These are phyloP conservation scores for Xylariaceae sp. DNA, from an alignment of 2,329 filamentous ascomycete species.

Conservation along the genomic window DNA sequence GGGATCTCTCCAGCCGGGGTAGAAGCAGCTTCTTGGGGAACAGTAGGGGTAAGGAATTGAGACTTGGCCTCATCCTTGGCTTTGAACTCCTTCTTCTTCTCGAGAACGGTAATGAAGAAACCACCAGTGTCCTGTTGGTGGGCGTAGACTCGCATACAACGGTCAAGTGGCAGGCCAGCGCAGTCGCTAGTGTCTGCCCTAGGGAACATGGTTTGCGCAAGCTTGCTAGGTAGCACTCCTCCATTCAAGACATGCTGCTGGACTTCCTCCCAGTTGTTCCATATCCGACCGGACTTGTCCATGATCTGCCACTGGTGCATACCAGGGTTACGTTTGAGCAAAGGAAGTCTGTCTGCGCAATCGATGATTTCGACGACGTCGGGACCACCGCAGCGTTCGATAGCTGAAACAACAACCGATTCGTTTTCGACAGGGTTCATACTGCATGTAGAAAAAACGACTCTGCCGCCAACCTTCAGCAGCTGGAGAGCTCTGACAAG, in stretches of 20 bases:
- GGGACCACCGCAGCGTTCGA: constrained; percentile 80
- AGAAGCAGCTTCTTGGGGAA: constrained; percentile 14
- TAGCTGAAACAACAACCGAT: constrained; percentile 80
- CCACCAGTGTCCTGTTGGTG: constrained; percentile 94
- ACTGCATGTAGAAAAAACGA: constrained; percentile 97
- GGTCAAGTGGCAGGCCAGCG: constrained; percentile 69
- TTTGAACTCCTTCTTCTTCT: constrained; percentile 84
- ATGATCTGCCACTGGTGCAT: constrained; percentile 84
- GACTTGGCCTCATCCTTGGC: constrained; percentile 63
- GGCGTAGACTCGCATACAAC: constrained; percentile 90
- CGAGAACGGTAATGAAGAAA: constrained; percentile 93
- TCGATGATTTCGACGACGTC: constrained; percentile 80
- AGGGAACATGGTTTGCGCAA: constrained; percentile 82
- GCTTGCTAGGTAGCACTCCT: constrained; percentile 58
- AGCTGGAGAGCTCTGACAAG: constrained; percentile 89
- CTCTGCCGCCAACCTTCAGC: constrained; percentile 88
- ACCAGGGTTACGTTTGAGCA: constrained; percentile 70
- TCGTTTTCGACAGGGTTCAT: constrained; percentile 99
- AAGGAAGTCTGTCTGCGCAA: constrained; percentile 70
- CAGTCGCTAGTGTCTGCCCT: constrained; percentile 48
- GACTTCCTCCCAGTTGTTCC: constrained; percentile 78
- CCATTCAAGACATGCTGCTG: constrained; percentile 59
- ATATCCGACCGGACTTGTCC: constrained; percentile 76
- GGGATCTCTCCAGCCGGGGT: constrained; percentile 19
- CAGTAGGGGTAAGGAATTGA: constrained; percentile 33